A percentile compares a stretch with the other conserved stretches of the same genome.
Evolutionary conservation across 1,284 basidiomycete genomes (phyloP).

Genomic region (Volvariella volvacea): DNA sequence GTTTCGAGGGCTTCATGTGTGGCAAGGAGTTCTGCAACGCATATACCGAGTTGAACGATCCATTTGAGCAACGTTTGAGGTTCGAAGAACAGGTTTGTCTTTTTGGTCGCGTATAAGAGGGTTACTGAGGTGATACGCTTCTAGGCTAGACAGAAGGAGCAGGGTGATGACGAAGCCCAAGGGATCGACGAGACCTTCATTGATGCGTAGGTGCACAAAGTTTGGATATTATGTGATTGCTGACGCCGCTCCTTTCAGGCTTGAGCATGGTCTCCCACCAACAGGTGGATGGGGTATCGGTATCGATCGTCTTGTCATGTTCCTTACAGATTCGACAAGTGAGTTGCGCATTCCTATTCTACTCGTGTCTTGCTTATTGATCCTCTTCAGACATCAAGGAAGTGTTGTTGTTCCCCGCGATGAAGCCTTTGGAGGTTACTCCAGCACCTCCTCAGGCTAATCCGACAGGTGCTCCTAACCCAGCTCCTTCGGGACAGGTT

Average conservation of each 20-base stretch:
- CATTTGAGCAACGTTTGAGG: slow-evolving; percentile 91
- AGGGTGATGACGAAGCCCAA: slow-evolving; percentile 97
- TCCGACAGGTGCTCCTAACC: slow-evolving; percentile 19
- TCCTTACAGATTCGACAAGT: slow-evolving; percentile 90
- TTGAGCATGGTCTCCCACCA: slow-evolving; percentile 96
- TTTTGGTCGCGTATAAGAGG: neutral
- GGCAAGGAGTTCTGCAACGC: slow-evolving; percentile 98
- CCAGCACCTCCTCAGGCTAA: slow-evolving; percentile 10
- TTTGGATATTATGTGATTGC: slow-evolving; percentile 1
- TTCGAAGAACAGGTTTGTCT: slow-evolving; percentile 85
- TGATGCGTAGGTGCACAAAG: slow-evolving; percentile 61
- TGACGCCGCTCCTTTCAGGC: slow-evolving; percentile 34
- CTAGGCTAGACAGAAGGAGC: slow-evolving; percentile 85
- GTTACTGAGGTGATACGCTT: slow-evolving; percentile 2
- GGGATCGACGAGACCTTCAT: slow-evolving; percentile 94
- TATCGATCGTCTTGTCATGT: slow-evolving; percentile 94
- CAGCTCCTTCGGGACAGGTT: slow-evolving; percentile 25
- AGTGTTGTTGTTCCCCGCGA: slow-evolving; percentile 84
- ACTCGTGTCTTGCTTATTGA: slow-evolving; percentile 2
- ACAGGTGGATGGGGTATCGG: slow-evolving; percentile 97
- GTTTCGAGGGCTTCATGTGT: slow-evolving; percentile 98
- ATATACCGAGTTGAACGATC: slow-evolving; percentile 98
- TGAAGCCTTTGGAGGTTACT: slow-evolving; percentile 68
- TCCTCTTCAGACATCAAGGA: slow-evolving; percentile 75
- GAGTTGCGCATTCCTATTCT: slow-evolving; percentile 21